Evolutionary conservation across 192 early-diverging fungal genomes (phyloP).

Genomic region (Obelidium mucronatum): DNA sequence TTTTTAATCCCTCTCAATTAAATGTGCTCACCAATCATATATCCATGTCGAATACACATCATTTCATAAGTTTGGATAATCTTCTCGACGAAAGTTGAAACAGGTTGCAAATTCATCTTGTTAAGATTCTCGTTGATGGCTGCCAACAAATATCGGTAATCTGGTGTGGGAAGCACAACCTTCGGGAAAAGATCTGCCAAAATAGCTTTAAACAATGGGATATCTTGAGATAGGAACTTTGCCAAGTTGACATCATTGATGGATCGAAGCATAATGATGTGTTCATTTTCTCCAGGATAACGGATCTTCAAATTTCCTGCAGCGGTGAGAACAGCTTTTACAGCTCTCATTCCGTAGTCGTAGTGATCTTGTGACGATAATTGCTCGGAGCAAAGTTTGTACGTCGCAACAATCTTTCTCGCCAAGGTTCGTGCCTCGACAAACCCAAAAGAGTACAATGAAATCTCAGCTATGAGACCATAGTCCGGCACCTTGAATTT

Average conservation of each 20-base stretch:
- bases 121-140: constrained; percentile 55
- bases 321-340: constrained; percentile 68
- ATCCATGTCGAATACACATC: constrained; percentile 71
- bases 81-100: constrained; percentile 58
- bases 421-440: constrained; percentile 63
- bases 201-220: constrained; percentile 68
- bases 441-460: constrained; percentile 68
- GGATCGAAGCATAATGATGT: constrained; percentile 67
- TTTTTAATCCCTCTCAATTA: not conserved
- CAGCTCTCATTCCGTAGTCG: constrained; percentile 70
- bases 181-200: constrained; percentile 66
- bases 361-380: constrained; percentile 72
- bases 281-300: constrained; percentile 65
- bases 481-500: constrained; percentile 60
- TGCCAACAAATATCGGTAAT: constrained; percentile 59
- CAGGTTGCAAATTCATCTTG: constrained; percentile 63
- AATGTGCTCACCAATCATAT: constrained; percentile 57
- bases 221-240: constrained; percentile 67
- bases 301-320: constrained; percentile 66
- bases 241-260: constrained; percentile 69
- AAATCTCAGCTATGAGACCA: constrained; percentile 69
- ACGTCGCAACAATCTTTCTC: constrained; percentile 67
- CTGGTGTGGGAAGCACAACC: constrained; percentile 61
- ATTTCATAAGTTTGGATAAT: constrained; percentile 72
- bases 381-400: constrained; percentile 70